These are phyloP conservation scores for Mycena leptocephala DNA, from an alignment of 768 basidiomycete species.

Conservation along the genomic window DNA sequence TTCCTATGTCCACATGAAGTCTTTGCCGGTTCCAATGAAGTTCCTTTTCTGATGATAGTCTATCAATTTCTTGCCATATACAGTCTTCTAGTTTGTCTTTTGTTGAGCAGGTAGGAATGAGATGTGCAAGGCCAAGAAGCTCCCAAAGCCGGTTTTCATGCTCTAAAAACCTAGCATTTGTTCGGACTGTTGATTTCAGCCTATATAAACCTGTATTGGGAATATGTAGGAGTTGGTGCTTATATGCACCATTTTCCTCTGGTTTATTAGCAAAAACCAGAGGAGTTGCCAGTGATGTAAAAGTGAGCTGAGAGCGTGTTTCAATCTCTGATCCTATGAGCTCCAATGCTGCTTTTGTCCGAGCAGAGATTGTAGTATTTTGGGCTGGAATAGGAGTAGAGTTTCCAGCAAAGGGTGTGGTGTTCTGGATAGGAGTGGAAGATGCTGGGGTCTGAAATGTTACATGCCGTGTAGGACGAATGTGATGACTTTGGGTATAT, in stretches of 20 bases:
- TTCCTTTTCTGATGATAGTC: background rate
- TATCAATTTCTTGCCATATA: background rate
- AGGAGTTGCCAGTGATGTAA: background rate
- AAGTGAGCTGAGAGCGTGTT: background rate
- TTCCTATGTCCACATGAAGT: background rate
- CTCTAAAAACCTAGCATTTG: background rate
- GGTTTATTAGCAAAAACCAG: conserved; percentile 36
- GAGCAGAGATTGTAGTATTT: no score
- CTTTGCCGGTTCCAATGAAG: conserved; percentile 17
- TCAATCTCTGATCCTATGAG: background rate
- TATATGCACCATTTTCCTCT: background rate
- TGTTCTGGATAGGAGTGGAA: no score
- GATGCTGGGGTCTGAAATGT: no score
- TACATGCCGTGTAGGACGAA: no score
- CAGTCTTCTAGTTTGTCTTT: background rate
- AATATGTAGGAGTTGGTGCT: background rate
- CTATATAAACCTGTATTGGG: conserved; percentile 33
- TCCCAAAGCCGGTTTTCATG: conserved; percentile 9
- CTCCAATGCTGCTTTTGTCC: background rate
- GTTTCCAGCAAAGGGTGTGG: background rate
- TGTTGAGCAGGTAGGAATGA: background rate
- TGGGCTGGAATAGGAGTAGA: background rate
- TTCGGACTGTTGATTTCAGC: background rate
- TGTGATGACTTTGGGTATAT: no score
- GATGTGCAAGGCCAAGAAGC: background rate